Evolutionary conservation across 352 stramenopile genomes (phyloP).

Genomic region (Pythium coloratum): DNA sequence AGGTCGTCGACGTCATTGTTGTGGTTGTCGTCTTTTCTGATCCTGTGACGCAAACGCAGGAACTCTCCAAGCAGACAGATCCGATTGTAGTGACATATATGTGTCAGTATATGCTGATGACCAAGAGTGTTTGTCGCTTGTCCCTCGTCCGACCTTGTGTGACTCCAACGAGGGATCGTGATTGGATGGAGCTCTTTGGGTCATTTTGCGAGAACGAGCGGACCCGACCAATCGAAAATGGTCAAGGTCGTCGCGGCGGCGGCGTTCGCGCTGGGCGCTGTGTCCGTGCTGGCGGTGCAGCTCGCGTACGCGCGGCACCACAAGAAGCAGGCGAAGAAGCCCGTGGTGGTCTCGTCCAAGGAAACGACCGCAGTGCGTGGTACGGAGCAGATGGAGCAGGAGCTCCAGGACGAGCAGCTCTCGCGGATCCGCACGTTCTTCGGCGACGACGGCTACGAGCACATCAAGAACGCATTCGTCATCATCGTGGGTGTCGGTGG

Average conservation of each 20-base stretch:
- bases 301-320: constrained; percentile 36
- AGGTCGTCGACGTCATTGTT: constrained; percentile 43
- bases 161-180: neutral
- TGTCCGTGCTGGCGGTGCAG: constrained; percentile 44
- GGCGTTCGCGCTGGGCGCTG: constrained; percentile 63
- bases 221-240: constrained; percentile 30
- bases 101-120: constrained; percentile 12
- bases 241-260: constrained; percentile 49
- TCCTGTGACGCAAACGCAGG: neutral
- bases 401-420: constrained; percentile 80
- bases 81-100: neutral
- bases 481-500: constrained; percentile 96
- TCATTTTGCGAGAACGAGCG: neutral
- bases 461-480: constrained; percentile 89
- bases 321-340: constrained; percentile 27
- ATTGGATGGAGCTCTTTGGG: constrained; percentile 1
- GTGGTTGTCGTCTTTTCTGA: neutral
- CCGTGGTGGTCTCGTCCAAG: neutral
- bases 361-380: constrained; percentile 24
- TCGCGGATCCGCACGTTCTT: constrained; percentile 96
- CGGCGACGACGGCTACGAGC: constrained; percentile 88
- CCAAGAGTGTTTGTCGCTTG: neutral
- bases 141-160: neutral
- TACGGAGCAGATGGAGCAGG: constrained; percentile 35
- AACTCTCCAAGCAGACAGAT: neutral